Conservation (phyloP, 2,329 filamentous ascomycete genomes). For the Penicillium aurantiogriseum region DNA sequence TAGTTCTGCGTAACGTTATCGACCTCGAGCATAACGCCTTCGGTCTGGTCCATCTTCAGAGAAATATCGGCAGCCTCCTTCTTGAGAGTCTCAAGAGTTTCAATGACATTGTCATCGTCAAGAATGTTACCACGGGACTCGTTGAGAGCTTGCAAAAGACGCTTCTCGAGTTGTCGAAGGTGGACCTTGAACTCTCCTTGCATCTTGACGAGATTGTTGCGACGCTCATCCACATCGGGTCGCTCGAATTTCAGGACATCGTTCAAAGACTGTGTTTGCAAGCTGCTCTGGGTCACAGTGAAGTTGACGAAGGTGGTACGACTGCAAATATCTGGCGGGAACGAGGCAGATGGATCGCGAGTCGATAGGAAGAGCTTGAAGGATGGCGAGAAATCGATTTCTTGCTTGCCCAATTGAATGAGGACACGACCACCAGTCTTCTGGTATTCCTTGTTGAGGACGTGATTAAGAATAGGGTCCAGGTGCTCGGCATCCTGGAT, state of each 20-base stretch:
- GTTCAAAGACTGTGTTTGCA: slow-evolving; percentile 96
- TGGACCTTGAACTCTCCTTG: slow-evolving; percentile 99
- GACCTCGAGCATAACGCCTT: slow-evolving; percentile 97
- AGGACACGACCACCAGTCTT: slow-evolving; percentile 96
- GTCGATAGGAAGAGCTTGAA: slow-evolving; percentile 96
- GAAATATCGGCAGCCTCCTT: slow-evolving; percentile 96
- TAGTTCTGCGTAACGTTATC: slow-evolving; percentile 95
- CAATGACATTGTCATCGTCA: slow-evolving; percentile 96
- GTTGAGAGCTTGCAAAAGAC: slow-evolving; percentile 89
- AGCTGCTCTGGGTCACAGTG: slow-evolving; percentile 96
- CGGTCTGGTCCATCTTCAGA: slow-evolving; percentile 91
- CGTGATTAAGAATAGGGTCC: slow-evolving; percentile 95
- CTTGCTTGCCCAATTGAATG: slow-evolving; percentile 96
- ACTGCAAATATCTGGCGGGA: slow-evolving; percentile 95
- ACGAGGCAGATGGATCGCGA: slow-evolving; percentile 90
- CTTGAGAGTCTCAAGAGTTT: slow-evolving; percentile 96
- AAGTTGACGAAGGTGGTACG: slow-evolving; percentile 99
- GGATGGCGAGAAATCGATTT: slow-evolving; percentile 96
- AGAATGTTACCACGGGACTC: slow-evolving; percentile 97
- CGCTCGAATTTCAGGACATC: slow-evolving; percentile 97
- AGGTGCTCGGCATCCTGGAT: slow-evolving; percentile 98
- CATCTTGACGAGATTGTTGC: slow-evolving; percentile 96
- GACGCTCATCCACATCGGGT: slow-evolving; percentile 92
- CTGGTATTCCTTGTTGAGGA: slow-evolving; percentile 99
- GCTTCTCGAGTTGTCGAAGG: slow-evolving; percentile 90